Evolutionary conservation across 805 yeast genomes (phyloP).

Genomic region (Saturnispora halmiae): DNA sequence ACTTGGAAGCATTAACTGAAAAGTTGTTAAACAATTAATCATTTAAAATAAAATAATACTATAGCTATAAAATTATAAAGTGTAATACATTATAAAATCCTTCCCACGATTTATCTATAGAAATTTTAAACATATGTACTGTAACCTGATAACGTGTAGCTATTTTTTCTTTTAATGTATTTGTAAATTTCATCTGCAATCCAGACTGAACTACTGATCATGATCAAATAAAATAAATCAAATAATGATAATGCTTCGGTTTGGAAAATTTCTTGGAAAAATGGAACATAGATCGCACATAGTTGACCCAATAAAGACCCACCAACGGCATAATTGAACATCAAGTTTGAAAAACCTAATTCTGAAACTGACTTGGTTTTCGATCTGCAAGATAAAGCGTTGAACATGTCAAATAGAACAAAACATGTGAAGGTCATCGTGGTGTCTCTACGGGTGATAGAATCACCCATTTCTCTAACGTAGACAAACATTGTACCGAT

Average conservation of each 20-base stretch:
- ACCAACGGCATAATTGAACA: slow-evolving; percentile 90
- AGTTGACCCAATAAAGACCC: slow-evolving; percentile 85
- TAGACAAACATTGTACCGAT: slow-evolving; percentile 84
- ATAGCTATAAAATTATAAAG: neutral
- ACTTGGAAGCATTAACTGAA: slow-evolving; percentile 79
- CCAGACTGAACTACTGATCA: slow-evolving; percentile 71
- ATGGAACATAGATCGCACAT: slow-evolving; percentile 88
- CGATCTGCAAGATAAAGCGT: slow-evolving; percentile 90
- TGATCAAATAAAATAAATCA: slow-evolving; percentile 57
- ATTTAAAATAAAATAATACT: neutral
- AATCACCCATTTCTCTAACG: slow-evolving; percentile 76
- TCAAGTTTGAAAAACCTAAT: slow-evolving; percentile 70
- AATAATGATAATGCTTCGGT: slow-evolving; percentile 76
- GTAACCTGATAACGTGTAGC: slow-evolving; percentile 19
- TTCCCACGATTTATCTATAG: neutral
- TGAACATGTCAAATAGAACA: slow-evolving; percentile 93
- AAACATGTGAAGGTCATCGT: slow-evolving; percentile 98
- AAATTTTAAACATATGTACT: slow-evolving; percentile 22
- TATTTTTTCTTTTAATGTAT: slow-evolving; percentile 26
- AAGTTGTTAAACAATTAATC: slow-evolving; percentile 26
- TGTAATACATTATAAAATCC: neutral
- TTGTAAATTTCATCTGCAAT: slow-evolving; percentile 79
- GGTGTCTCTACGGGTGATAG: slow-evolving; percentile 88
- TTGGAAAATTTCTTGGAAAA: slow-evolving; percentile 86
- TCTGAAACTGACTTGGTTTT: slow-evolving; percentile 74